Conservation (phyloP, 768 basidiomycete species). For the Rubroboletus pulcherrimus region DNA sequence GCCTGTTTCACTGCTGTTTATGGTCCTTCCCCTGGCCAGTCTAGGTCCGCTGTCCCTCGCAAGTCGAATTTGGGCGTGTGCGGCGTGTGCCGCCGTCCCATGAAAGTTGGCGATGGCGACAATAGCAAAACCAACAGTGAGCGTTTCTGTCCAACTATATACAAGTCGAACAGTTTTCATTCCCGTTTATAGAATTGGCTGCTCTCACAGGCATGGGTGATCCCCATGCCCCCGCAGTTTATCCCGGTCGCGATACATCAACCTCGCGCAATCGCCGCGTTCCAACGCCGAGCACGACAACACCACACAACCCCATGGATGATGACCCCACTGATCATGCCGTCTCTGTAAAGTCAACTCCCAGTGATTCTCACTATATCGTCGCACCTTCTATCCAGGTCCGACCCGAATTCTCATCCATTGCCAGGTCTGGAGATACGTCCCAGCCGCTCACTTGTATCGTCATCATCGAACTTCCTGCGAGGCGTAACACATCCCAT, state of each 20-base stretch:
- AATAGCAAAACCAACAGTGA: conserved; percentile 84
- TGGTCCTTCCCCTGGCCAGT: conserved; percentile 71
- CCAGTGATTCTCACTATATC: conserved; percentile 59
- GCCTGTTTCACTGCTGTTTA: conserved; percentile 98
- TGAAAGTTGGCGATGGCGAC: conserved; percentile 92
- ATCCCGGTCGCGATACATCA: conserved; percentile 62
- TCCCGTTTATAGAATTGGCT: conserved; percentile 70
- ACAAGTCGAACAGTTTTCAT: conserved; percentile 4
- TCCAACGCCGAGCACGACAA: conserved; percentile 20
- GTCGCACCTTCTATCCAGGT: conserved; percentile 93
- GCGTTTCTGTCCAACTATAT: conserved; percentile 17
- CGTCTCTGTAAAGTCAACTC: conserved; percentile 45
- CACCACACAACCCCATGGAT: conserved; percentile 62
- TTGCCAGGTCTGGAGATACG: conserved; percentile 63
- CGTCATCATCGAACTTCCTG: conserved; percentile 88
- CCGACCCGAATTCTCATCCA: conserved; percentile 83
- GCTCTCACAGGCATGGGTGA: conserved; percentile 88
- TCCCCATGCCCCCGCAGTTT: conserved; percentile 49
- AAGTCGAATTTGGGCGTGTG: conserved; percentile 90
- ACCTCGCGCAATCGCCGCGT: conserved; percentile 34
- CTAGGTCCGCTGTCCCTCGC: conserved; percentile 51
- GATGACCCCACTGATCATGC: conserved; percentile 80
- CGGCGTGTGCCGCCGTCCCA: conserved; percentile 93
- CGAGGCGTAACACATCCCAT: conserved; percentile 51
- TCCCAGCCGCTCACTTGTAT: conserved; percentile 92